A percentile compares a stretch with the other conserved stretches of the same genome.
phyloP scores from a whole-genome alignment of 371 early-diverging fungal species.

The Nematocida sp. region DNA sequence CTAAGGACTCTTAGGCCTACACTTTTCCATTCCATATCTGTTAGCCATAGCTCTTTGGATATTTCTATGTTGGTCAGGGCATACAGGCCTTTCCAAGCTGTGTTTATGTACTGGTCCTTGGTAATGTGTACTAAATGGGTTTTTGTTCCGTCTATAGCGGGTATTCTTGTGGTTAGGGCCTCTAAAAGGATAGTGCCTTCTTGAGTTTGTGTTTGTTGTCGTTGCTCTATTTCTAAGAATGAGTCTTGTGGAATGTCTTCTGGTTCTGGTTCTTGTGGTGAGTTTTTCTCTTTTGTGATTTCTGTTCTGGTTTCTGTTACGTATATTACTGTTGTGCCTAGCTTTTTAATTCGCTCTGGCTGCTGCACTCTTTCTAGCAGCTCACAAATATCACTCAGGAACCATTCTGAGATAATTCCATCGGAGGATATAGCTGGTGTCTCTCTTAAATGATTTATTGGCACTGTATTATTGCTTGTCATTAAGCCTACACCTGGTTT shows the following conservation, averaged over 20 bases:
- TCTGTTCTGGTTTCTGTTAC: conserved; percentile 6
- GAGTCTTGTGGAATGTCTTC: not conserved
- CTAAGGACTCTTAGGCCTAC: conserved; percentile 61
- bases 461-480: too few species aligned
- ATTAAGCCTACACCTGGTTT: too few species aligned
- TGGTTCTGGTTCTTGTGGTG: not conserved
- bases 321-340: conserved; percentile 16
- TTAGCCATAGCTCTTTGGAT: conserved; percentile 63
- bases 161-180: not conserved
- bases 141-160: not conserved
- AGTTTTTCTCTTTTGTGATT: not conserved
- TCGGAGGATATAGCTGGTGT: too few species aligned
- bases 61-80: conserved; percentile 58
- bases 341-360: conserved; percentile 24
- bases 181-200: not conserved
- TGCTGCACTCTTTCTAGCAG: not conserved
- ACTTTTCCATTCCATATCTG: conserved; percentile 63
- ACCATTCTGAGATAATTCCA: too few species aligned
- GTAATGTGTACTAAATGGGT: not conserved
- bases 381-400: not conserved
- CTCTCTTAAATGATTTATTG: too few species aligned
- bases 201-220: not conserved
- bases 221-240: not conserved
- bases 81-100: conserved; percentile 50
- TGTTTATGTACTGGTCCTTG: conserved; percentile 3